phyloP scores from a whole-genome alignment of 2,329 filamentous ascomycete genomes.

The Sclerotinia nivalis region DNA sequence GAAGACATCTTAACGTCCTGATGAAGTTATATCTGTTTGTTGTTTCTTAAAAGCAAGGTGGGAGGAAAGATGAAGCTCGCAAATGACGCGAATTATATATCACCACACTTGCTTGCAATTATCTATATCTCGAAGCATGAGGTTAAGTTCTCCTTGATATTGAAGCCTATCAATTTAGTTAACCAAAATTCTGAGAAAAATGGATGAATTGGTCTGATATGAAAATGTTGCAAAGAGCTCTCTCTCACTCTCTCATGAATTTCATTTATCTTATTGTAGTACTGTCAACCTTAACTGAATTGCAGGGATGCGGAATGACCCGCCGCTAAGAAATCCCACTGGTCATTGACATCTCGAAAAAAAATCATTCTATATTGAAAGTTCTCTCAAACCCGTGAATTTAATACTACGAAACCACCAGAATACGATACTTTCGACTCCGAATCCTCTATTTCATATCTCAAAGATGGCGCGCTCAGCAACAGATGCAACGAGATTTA shows the following conservation, averaged over 20 bases:
- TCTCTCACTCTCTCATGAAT: neutral
- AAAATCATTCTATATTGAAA: conserved; percentile 33
- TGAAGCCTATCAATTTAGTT: neutral
- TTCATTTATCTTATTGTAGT: neutral
- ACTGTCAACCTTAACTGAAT: neutral
- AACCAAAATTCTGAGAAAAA: neutral
- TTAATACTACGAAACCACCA: conserved; percentile 28
- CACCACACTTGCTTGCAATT: neutral
- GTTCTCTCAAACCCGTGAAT: conserved; percentile 24
- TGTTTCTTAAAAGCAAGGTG: neutral
- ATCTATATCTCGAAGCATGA: neutral
- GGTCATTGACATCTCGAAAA: conserved; percentile 31
- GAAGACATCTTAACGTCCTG: conserved; percentile 32
- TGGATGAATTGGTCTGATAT: neutral
- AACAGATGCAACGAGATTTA: conserved; percentile 79
- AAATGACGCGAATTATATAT: neutral
- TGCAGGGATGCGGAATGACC: conserved; percentile 28
- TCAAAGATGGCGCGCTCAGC: conserved; percentile 61
- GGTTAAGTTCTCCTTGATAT: neutral
- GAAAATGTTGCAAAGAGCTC: neutral
- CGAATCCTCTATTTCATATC: neutral
- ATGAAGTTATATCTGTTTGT: neutral
- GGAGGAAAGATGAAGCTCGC: neutral
- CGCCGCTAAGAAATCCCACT: conserved; percentile 32
- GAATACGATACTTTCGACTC: neutral